Conservation (phyloP, 192 early-diverging fungal species). For the Coemansia asiatica region DNA sequence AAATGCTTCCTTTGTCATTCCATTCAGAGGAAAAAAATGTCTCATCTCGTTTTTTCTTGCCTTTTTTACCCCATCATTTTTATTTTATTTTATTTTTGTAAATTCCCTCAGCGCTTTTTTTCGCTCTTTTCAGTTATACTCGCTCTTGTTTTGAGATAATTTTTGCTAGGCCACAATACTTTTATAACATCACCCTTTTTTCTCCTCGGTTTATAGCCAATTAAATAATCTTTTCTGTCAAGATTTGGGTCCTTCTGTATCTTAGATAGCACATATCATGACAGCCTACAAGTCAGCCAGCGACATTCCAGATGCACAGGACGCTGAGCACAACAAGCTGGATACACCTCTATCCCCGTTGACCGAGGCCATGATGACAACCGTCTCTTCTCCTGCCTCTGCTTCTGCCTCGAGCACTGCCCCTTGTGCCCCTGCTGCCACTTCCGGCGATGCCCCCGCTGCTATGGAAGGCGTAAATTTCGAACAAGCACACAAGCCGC, state of each 20-base stretch:
- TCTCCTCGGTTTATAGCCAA: neutral
- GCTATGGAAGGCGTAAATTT: neutral
- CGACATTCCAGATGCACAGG: too few species aligned
- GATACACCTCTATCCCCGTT: too few species aligned
- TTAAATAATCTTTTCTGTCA: too few species aligned
- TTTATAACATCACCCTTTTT: neutral
- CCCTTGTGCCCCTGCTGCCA: neutral
- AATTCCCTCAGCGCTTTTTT: conserved; percentile 12
- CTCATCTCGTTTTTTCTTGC: conserved; percentile 1
- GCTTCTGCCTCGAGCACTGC: too few species aligned
- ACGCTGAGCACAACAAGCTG: too few species aligned
- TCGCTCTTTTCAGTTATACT: neutral
- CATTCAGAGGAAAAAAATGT: conserved; percentile 1
- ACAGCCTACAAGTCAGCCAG: too few species aligned
- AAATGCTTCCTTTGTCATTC: conserved; percentile 1
- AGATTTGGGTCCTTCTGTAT: too few species aligned
- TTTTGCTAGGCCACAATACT: neutral
- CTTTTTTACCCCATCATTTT: conserved; percentile 2
- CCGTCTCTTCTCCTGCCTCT: too few species aligned
- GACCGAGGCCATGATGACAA: too few species aligned
- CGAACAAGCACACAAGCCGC: conserved; percentile 17
- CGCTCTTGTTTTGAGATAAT: neutral
- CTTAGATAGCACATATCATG: too few species aligned
- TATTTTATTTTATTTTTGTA: conserved; percentile 9
- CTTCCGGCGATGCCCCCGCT: conserved; percentile 2